These are phyloP conservation scores for Piper betle DNA, from an alignment of 164 flowering plant genomes.

Conservation along the genomic window DNA sequence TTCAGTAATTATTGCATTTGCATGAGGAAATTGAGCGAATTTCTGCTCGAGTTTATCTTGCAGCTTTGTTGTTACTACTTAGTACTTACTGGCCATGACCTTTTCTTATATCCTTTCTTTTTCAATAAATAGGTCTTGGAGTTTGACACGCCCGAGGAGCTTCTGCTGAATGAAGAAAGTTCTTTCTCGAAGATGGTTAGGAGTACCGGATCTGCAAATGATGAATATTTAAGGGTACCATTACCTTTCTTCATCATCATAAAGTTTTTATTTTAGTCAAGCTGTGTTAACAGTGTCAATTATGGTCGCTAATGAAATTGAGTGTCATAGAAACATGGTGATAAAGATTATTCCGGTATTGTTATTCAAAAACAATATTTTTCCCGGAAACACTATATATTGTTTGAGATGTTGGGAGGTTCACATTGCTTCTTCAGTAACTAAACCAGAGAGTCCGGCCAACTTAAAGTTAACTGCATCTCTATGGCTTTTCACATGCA, in stretches of 20 bases:
- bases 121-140: slow-evolving; percentile 55
- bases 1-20: too few relatives aligned
- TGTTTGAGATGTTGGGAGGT: background rate
- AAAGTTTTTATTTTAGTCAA: background rate
- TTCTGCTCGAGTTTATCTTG: too few relatives aligned
- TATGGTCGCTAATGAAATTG: too few relatives aligned
- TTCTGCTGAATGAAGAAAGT: slow-evolving; percentile 54
- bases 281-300: too few relatives aligned
- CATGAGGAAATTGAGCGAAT: too few relatives aligned
- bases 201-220: slow-evolving; percentile 96
- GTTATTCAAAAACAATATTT: background rate
- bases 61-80: background rate
- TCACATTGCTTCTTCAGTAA: background rate
- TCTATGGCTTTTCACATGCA: background rate
- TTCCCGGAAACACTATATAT: background rate
- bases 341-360: too few relatives aligned
- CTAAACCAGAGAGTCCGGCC: background rate
- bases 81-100: background rate
- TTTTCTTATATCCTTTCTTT: background rate
- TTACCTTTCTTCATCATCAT: background rate
- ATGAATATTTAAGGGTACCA: slow-evolving; percentile 60
- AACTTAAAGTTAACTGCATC: background rate
- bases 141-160: slow-evolving; percentile 66
- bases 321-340: too few relatives aligned
- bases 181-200: slow-evolving; percentile 96